These are phyloP conservation scores for Clarireedia homoeocarpa DNA, from an alignment of 2,329 filamentous ascomycete genomes.

Conservation along the genomic window DNA sequence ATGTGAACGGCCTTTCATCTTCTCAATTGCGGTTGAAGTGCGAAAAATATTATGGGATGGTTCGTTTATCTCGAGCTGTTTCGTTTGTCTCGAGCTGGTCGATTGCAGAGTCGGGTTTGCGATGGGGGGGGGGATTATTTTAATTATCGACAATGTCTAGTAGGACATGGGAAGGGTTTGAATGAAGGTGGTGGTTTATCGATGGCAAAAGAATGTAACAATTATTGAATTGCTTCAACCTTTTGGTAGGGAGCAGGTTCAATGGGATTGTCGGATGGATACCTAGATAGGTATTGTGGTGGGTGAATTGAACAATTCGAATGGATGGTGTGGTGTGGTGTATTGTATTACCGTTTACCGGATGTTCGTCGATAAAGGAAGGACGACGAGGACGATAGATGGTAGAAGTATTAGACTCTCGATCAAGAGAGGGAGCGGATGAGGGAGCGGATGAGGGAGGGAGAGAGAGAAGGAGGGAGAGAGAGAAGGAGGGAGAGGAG, in stretches of 20 bases:
- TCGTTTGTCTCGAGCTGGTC: neutral
- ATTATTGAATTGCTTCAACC: neutral
- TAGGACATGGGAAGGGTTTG: neutral
- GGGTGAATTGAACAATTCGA: no score
- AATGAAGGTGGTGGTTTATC: neutral
- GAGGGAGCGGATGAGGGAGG: neutral
- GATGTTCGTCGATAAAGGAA: constrained; percentile 9
- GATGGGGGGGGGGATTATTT: neutral
- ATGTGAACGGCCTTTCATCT: constrained; percentile 23
- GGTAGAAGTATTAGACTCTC: neutral
- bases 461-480: neutral
- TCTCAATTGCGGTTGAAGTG: neutral
- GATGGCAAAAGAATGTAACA: neutral
- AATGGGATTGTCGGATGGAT: no score
- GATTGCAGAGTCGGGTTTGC: neutral
- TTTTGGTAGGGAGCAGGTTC: neutral
- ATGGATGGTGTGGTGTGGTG: neutral
- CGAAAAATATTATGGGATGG: neutral
- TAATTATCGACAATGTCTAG: neutral
- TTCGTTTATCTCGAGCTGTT: neutral
- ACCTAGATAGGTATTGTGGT: no score
- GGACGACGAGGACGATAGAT: constrained; percentile 8
- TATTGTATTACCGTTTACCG: no score
- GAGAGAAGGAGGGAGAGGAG: neutral
- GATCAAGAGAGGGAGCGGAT: neutral